Percentiles rank a stretch among this genome's conserved stretches.
These are phyloP conservation scores for Phlyctochytrium bullatum DNA, from an alignment of 192 early-diverging fungal genomes.

Conservation along the genomic window DNA sequence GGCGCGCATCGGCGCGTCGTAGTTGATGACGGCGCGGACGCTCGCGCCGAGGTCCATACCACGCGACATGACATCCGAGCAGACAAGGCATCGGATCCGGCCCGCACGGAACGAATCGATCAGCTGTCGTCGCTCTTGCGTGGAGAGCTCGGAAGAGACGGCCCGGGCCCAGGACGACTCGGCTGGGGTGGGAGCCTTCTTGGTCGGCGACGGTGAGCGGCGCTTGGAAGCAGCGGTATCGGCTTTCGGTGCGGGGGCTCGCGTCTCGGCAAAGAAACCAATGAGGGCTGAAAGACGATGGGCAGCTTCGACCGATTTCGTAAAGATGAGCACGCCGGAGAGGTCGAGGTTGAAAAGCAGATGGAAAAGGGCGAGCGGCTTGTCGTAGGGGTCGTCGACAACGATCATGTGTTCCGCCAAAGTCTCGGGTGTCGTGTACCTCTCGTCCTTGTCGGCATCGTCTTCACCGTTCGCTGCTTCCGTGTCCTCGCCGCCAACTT, in stretches of 20 bases:
- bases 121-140: constrained; percentile 22
- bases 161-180: no score
- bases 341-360: constrained; percentile 65
- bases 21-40: constrained; percentile 82
- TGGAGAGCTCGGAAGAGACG: constrained; percentile 33
- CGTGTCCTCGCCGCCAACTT: constrained; percentile 33
- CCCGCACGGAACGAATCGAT: constrained; percentile 26
- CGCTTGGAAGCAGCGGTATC: background rate
- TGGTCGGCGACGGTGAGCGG: background rate
- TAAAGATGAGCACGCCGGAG: constrained; percentile 72
- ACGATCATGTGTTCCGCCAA: constrained; percentile 73
- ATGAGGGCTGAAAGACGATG: constrained; percentile 64
- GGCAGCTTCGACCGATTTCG: constrained; percentile 87
- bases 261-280: constrained; percentile 16
- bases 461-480: constrained; percentile 28
- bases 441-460: constrained; percentile 20
- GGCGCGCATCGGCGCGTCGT: constrained; percentile 82
- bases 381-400: constrained; percentile 59
- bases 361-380: constrained; percentile 84
- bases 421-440: constrained; percentile 51
- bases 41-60: constrained; percentile 81
- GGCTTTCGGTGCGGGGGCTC: no score
- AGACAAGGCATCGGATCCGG: constrained; percentile 52
- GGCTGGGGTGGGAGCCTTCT: background rate
- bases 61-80: constrained; percentile 88